Base-by-base conservation (phyloP, 1,284 basidiomycete species). In the Sphagnurus paluster region DNA sequence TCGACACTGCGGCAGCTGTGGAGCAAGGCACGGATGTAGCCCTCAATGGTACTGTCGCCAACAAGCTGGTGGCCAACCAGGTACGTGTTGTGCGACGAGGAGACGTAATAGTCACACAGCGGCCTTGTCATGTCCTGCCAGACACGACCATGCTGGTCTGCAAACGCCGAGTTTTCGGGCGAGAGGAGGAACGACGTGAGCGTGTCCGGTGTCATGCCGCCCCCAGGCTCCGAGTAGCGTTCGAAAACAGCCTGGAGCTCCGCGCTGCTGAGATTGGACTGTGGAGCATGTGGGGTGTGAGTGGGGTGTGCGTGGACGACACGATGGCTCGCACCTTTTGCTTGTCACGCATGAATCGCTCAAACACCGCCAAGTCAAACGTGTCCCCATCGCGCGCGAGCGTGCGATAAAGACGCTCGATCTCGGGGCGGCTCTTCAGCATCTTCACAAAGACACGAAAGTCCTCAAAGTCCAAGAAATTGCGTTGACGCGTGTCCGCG, bases 11-110 rank as follows among this genome's bases (percentile, higher is more conserved):
- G 80, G 59, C 95, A 98, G 24, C 93, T 87, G 42, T 90, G 88
- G 42, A 97, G 73, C 33, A 98, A 69, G 0, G 94, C 94, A 0
- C 96, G 80, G 45, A 98, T 93, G 62, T 98, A 99, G 0, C 95
- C 96, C 61, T 98, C 95, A 25, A 95, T 86, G 0, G 95, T 97
- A 56, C 90, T 94, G 44, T 86, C 82, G 3, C 96, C 96, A 3
- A 95, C 84, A 49, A 97, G 84, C 62, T 99, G 96, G 56, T 93
- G 84, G 0, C 94, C 95, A 4, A 96, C 84, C 5, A 99, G 84
- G 61, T 99, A 98, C 0, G 96, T 98, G 61, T 99, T 98, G 62
- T 98, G 96, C 17, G 93, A 97, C 13, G 91, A 93, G 7, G 92
- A 93, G 57, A 98, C 85, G 61, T 78, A 97, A 64, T 98, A 98